These are phyloP conservation scores for Boletus speciosus DNA, from an alignment of 768 basidiomycete genomes.

Conservation along the genomic window DNA sequence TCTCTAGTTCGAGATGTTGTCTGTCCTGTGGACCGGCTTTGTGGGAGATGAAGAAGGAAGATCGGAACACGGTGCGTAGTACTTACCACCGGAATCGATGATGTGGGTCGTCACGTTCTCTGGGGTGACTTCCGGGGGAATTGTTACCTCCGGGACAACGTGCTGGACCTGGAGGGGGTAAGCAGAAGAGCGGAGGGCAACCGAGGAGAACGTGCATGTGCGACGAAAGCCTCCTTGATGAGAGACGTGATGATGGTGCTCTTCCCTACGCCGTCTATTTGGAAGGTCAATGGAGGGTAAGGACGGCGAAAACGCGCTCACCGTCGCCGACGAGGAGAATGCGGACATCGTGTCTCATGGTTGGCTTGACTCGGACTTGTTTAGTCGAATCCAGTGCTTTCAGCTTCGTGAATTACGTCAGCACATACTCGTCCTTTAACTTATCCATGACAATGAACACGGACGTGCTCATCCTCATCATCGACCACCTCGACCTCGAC, in stretches of 20 bases:
- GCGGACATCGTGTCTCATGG: constrained; percentile 89
- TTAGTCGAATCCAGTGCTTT: background rate
- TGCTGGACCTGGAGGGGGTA: constrained; percentile 72
- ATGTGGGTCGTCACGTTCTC: constrained; percentile 98
- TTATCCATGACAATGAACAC: constrained; percentile 36
- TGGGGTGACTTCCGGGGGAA: constrained; percentile 95
- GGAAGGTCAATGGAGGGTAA: background rate
- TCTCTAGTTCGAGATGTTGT: constrained; percentile 87
- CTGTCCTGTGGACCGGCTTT: constrained; percentile 84
- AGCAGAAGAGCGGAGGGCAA: background rate
- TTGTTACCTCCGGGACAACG: constrained; percentile 94
- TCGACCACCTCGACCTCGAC: constrained; percentile 41
- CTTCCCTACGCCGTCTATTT: constrained; percentile 94
- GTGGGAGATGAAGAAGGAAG: constrained; percentile 8
- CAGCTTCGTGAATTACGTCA: constrained; percentile 15
- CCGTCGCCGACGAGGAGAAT: constrained; percentile 94
- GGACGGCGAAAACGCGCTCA: constrained; percentile 35
- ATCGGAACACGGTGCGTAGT: background rate
- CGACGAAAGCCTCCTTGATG: constrained; percentile 93
- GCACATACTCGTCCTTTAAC: background rate
- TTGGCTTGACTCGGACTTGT: constrained; percentile 15
- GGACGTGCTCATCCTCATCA: constrained; percentile 55
- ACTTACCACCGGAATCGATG: constrained; percentile 91
- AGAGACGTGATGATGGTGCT: constrained; percentile 95
- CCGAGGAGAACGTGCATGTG: constrained; percentile 56